Evolutionary conservation across 2,329 filamentous ascomycete genomes (phyloP), one percentile per base, ranked within the genome.

Genomic region (Fusarium sp.): DNA sequence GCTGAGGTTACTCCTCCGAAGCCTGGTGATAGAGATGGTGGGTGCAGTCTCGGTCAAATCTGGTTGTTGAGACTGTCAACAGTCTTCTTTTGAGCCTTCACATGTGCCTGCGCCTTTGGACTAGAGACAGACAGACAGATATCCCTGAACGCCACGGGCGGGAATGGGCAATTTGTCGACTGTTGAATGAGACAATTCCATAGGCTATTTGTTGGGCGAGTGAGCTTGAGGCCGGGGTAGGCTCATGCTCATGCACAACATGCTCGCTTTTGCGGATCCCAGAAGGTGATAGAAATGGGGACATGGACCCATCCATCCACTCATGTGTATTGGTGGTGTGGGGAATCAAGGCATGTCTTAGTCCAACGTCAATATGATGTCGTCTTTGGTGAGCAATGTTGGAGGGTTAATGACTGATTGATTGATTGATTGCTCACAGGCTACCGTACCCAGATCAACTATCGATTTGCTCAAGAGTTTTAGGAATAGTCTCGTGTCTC

Each of bases 221-320:
- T 44, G 62, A 61, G 38, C 59, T 35, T 43, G 30, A 37, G 49
- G 49, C 67, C 59, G 56, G 56, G 67, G 63, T 65, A 64, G 50
- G 52, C 63, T 73, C 40, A n/a, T 57, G 53, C 54, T 58, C 63
- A 74, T 73, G 71, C 71, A 73, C 71, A 73, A 69, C 71, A 73
- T 73, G 71, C 60, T 71, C 67, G 71, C 71, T 68, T 69, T 69
- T 74, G 71, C 71, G 71, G 67, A 74, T 56, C 71, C 54, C 35
- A 56, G 32, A 73, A 32, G 38, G 49, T 40, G 71, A 67, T 56
- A 42, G 50, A 52, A 50, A 66, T 62, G 56, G 52, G 28, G 60
- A 71, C 30, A 42, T 59, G 42, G 25, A 40, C 28, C 66, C 43
- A 30, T 60, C 46, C 40, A 30, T 32, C 35, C 30, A 60, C 40